Evolutionary conservation across 495 filamentous ascomycete species (phyloP).

Genomic region (Durotheca rogersii): DNA sequence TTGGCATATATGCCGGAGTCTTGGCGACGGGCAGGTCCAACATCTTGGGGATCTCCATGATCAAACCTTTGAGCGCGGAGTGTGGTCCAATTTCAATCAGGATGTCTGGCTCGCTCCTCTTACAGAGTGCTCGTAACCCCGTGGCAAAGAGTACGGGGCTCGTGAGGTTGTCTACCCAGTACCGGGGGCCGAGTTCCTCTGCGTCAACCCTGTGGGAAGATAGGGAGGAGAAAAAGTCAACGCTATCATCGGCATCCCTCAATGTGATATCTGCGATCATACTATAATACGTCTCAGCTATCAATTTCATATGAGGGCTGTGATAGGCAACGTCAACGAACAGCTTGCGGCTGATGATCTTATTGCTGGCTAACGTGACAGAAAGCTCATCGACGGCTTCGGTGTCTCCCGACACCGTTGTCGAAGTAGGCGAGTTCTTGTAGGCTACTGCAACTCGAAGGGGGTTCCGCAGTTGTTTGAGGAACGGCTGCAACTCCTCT

Average conservation of each 20-base stretch:
- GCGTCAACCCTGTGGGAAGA: slow-evolving; percentile 34
- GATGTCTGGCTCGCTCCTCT: slow-evolving; percentile 42
- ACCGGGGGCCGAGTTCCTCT: slow-evolving; percentile 43
- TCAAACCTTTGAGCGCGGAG: slow-evolving; percentile 56
- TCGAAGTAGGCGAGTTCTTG: slow-evolving; percentile 59
- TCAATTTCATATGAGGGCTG: slow-evolving; percentile 59
- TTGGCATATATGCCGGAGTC: slow-evolving; percentile 39
- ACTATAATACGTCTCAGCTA: slow-evolving; percentile 43
- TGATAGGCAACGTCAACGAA: slow-evolving; percentile 64
- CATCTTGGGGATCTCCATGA: slow-evolving; percentile 55
- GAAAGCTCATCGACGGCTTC: slow-evolving; percentile 53
- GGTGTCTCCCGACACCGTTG: slow-evolving; percentile 60
- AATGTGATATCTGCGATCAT: slow-evolving; percentile 36
- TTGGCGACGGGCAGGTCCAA: slow-evolving; percentile 38
- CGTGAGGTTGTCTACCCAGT: slow-evolving; percentile 49
- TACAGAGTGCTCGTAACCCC: slow-evolving; percentile 33
- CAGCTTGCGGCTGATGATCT: slow-evolving; percentile 55
- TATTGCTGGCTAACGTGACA: slow-evolving; percentile 42
- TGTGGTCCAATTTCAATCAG: slow-evolving; percentile 66
- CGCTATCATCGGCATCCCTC: slow-evolving; percentile 33
- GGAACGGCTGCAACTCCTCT: slow-evolving; percentile 42
- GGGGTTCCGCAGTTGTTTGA: slow-evolving; percentile 32
- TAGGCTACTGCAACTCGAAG: slow-evolving; percentile 42
- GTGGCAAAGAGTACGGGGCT: slow-evolving; percentile 45
- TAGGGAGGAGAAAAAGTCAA: slow-evolving; percentile 45